phyloP scores from a whole-genome alignment of 2,329 filamentous ascomycete genomes.

The Emergomyces pasteurianus region DNA sequence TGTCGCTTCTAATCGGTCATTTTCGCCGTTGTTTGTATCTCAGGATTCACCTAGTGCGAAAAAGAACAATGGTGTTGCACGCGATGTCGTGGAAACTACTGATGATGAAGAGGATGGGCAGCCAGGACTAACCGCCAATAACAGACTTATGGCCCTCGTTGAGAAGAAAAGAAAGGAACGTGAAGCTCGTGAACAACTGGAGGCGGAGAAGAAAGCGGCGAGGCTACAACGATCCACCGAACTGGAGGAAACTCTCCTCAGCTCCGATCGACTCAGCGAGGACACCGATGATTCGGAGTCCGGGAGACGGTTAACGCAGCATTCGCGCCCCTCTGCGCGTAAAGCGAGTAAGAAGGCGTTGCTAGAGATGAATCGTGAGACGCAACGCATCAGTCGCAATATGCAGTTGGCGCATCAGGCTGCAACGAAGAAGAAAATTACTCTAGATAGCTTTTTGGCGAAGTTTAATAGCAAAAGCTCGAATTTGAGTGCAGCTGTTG shows the following conservation, averaged over 20 bases:
- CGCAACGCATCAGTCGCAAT: conserved; percentile 76
- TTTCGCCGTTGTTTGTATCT: background rate
- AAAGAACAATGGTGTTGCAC: background rate
- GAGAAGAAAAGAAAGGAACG: conserved; percentile 62
- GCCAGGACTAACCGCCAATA: conserved; percentile 31
- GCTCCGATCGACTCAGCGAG: conserved; percentile 24
- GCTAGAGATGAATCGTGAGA: conserved; percentile 90
- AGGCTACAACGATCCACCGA: conserved; percentile 17
- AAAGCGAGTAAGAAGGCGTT: conserved; percentile 91
- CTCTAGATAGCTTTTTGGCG: conserved; percentile 69
- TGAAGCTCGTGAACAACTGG: conserved; percentile 50
- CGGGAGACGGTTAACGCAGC: conserved; percentile 56
- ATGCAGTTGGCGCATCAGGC: conserved; percentile 87
- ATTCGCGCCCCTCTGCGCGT: conserved; percentile 52
- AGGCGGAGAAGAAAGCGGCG: conserved; percentile 29
- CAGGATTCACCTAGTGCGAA: background rate
- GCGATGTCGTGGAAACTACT: background rate
- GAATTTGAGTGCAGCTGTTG: conserved; percentile 13
- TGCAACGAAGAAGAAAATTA: conserved; percentile 82
- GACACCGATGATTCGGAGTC: conserved; percentile 40
- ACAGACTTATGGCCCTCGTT: conserved; percentile 59
- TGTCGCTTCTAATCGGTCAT: background rate
- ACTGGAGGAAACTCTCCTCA: conserved; percentile 16
- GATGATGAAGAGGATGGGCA: conserved; percentile 13
- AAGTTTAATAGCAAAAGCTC: conserved; percentile 62